Conservation (phyloP, 805 yeast genomes). For the Candida incommunis region DNA sequence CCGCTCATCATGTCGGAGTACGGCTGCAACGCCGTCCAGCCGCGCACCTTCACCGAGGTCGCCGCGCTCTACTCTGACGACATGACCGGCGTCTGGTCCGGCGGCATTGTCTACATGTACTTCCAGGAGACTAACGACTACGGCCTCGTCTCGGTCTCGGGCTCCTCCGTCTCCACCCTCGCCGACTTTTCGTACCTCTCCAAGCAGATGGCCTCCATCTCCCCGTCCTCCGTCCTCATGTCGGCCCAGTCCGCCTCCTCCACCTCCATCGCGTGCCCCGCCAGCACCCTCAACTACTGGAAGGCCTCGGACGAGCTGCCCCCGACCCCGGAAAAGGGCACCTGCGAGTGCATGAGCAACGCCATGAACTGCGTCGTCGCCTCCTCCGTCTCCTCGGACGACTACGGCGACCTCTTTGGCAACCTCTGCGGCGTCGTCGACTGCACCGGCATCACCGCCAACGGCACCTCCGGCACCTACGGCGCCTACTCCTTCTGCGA, state of each 20-base stretch:
- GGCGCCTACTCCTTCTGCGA: constrained; percentile 68
- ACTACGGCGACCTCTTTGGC: constrained; percentile 48
- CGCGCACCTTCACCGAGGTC: constrained; percentile 69
- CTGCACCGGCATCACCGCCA: constrained; percentile 46
- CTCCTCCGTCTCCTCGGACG: constrained; percentile 32
- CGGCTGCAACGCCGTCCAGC: constrained; percentile 65
- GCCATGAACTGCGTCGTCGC: constrained; percentile 48
- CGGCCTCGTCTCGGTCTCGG: constrained; percentile 55
- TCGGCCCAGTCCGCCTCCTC: constrained; percentile 25
- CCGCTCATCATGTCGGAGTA: constrained; percentile 82
- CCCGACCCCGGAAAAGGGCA: constrained; percentile 56
- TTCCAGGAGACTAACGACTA: constrained; percentile 72
- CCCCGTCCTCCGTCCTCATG: constrained; percentile 34
- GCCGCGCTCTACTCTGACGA: constrained; percentile 46
- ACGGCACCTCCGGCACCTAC: constrained; percentile 52
- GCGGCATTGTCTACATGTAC: constrained; percentile 89
- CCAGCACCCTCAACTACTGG: constrained; percentile 41
- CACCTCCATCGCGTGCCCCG: constrained; percentile 31
- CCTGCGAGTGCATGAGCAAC: constrained; percentile 47
- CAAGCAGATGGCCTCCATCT: constrained; percentile 36
- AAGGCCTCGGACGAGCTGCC: constrained; percentile 54
- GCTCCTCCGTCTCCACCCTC: constrained; percentile 39
- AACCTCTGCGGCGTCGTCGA: constrained; percentile 41
- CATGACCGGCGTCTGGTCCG: constrained; percentile 88
- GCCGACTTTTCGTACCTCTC: constrained; percentile 45